Base-by-base conservation (phyloP, 345 rosid genomes). In the Eutrema yunnanense region DNA sequence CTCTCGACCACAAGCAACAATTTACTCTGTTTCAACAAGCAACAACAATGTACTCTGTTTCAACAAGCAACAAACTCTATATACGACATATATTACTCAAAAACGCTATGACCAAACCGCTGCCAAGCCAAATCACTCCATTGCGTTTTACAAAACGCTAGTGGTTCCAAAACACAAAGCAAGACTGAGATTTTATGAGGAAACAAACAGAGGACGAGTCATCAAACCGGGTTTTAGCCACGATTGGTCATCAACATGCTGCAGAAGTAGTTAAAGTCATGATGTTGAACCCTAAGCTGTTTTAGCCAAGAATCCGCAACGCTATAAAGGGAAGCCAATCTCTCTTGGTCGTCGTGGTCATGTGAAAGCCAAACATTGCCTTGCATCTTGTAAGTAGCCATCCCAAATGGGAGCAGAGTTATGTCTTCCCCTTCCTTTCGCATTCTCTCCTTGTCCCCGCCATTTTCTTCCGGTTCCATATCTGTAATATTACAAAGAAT, bases 241-340 rank as follows among this genome's bases (percentile, higher is more conserved):
- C 83, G 92, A 79, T 81, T 78, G 59, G 36, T 49, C 76, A 57
- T 64, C 10, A 72, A 57, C 72, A 71, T 77, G 71, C 83, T 89
- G 37, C 73, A 83, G 86, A 92, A 95, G 86, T 90, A 88, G 81
- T 88, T 84, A 81, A 88, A 95, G 82, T 95, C 99, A 53, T 88
- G 98, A 84, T 95, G 99, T 77, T 90, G 91, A 68, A 92, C 98
- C 81, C 84, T 75, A 3, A 95, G 92, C 69, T 95, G 99, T 86
- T 92, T 95, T 46, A 95, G 86, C 99, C 99, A 95, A 6, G 99
- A 95, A 82, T 95, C 96, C 0, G 99, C 98, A 74, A 95, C 96
- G 22, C 99, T 85, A 54, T 81, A 78, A 36, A 95, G 94, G 9
- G 99, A 95, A 59, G 42, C 71, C 30, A 95, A 78, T 83, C 88